Conservation (phyloP, 2,329 filamentous ascomycete species). For the Penicillium digitatum region DNA sequence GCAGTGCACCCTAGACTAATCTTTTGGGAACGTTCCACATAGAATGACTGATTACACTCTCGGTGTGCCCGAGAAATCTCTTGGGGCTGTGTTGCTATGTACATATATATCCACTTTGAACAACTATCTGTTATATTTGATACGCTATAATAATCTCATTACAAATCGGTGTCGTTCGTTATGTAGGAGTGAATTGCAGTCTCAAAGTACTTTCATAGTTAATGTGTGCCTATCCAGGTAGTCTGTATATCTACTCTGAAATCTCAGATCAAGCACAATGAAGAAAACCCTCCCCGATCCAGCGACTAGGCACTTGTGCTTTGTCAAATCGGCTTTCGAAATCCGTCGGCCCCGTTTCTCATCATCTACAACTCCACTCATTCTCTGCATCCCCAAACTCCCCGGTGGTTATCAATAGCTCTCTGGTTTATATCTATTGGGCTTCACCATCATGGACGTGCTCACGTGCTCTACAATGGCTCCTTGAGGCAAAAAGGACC, state of each 20-base stretch:
- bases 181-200: neutral
- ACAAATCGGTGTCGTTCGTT: neutral
- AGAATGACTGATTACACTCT: neutral
- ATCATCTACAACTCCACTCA: neutral
- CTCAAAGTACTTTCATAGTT: neutral
- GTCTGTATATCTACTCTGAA: neutral
- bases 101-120: neutral
- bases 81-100: neutral
- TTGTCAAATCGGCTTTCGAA: neutral
- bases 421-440: neutral
- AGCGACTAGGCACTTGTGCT: neutral
- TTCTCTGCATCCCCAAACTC: neutral
- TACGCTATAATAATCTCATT: neutral
- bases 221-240: neutral
- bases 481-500: neutral
- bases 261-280: neutral
- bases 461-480: no score
- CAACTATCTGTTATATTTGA: neutral
- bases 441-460: neutral
- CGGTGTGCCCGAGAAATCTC: neutral
- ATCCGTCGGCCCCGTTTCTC: neutral
- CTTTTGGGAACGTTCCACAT: neutral
- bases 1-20: slow-evolving; percentile 1
- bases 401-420: neutral
- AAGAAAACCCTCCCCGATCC: neutral